Base-by-base conservation (phyloP, 257 asterid genomes). In the Solanum pinnatisectum region DNA sequence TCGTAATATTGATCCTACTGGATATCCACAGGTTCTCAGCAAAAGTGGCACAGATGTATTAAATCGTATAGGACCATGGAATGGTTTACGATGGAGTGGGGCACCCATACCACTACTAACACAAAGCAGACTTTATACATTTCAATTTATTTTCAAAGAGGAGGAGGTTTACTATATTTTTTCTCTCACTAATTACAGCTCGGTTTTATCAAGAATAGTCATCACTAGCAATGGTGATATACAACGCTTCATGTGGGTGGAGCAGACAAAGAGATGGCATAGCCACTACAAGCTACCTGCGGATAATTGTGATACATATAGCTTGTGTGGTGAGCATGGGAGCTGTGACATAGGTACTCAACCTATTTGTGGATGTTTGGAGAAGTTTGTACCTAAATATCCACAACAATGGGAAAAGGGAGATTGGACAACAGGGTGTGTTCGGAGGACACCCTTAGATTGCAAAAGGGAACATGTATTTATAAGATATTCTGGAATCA, bases 21-120 rank as follows among this genome's bases (percentile, higher is more conserved):
- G 96, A 4, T 91, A 90, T 65, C 94, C 96, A 18, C 94, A 93
- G 52, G 14, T 63, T 1, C 44, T 87, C 35, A 46, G 87, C 30
- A 76, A 22, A 65, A 49, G 73, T 6, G 89, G 79, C 60, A n/a
- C 73, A 4, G 4, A 2, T 6, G 49, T 22, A n/a, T 44, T 1
- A 16, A 73, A 25, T 52, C 88, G 92, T 9, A 12, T 86, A 25
- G 97, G 95, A 16, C 94, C 94, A 0, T 94, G 95, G 94, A 94
- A 93, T 73, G 96, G 96, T 3, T n/a, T 91, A 4, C 83, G 91
- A 6, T 91, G 87, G 59, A 91, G 94, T 42, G 93, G 94, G 37
- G 84, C 84, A 42, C 39, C 84, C 36, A 18, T 10, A 65, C 16
- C 78, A 15, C 16, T 85, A 36, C 23, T 30, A 59, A 59, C 25